Evolutionary conservation across 345 rosid genomes (phyloP).

Genomic region (Linum usitatissimum): DNA sequence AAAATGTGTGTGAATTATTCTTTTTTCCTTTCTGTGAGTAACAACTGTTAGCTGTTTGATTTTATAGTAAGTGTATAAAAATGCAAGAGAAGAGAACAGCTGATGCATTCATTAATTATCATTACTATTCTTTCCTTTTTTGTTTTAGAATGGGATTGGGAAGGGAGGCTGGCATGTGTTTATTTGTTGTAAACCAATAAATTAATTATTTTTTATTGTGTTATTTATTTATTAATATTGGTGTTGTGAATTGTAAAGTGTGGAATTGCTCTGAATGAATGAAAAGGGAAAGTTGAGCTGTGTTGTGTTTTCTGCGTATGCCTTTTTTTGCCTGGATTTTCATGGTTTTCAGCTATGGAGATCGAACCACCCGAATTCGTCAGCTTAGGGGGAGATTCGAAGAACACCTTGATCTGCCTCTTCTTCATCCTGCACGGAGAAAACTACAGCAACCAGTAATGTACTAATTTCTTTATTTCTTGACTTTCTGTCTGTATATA

Average conservation of each 20-base stretch:
- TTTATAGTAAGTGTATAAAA: not conserved
- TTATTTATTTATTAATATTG: too few relatives aligned
- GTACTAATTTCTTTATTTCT: too few relatives aligned
- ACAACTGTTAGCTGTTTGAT: not conserved
- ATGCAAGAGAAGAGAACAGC: not conserved
- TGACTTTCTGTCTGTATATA: too few relatives aligned
- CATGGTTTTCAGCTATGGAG: too few relatives aligned
- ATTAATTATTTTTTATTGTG: not conserved
- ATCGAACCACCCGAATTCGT: too few relatives aligned
- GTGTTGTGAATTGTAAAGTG: not conserved
- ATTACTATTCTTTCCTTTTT: not conserved
- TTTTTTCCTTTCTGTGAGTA: not conserved
- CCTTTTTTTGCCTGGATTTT: too few relatives aligned
- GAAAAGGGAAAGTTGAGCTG: not conserved
- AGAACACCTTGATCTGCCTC: too few relatives aligned
- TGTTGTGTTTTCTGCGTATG: too few relatives aligned
- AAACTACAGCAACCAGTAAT: too few relatives aligned
- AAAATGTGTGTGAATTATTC: not conserved
- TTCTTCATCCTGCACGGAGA: too few relatives aligned
- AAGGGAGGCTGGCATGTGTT: not conserved
- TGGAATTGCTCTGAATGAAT: not conserved
- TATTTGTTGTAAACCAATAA: not conserved
- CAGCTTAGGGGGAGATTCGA: too few relatives aligned
- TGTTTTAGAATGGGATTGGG: not conserved
- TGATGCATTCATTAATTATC: not conserved